These are phyloP conservation scores for Amanita polypyramis DNA, from an alignment of 768 basidiomycete species.

Conservation along the genomic window DNA sequence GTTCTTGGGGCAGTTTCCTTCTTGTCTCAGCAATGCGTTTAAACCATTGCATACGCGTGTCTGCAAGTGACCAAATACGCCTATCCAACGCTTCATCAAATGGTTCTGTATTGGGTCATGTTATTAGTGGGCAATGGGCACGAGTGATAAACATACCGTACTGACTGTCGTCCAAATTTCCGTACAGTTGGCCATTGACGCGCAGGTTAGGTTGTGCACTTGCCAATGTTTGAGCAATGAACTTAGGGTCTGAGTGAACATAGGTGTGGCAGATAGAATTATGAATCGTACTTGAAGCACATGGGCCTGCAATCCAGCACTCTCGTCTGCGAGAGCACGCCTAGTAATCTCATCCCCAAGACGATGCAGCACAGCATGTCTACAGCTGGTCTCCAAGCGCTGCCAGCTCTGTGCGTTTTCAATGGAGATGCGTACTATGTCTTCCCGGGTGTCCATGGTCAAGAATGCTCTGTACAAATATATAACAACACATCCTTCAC, in stretches of 20 bases:
- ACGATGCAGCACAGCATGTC: constrained; percentile 28
- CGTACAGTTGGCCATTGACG: constrained; percentile 71
- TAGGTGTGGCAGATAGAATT: neutral
- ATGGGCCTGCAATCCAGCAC: constrained; percentile 37
- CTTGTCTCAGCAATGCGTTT: constrained; percentile 59
- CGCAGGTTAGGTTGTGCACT: constrained; percentile 64
- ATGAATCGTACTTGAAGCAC: constrained; percentile 32
- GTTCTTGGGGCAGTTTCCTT: constrained; percentile 46
- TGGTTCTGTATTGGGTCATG: constrained; percentile 47
- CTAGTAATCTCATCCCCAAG: constrained; percentile 38
- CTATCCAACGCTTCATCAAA: constrained; percentile 86
- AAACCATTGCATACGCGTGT: constrained; percentile 68
- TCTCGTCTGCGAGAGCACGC: constrained; percentile 29
- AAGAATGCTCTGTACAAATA: neutral
- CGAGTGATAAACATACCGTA: constrained; percentile 28
- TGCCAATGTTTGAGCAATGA: constrained; percentile 49
- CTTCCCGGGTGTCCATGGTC: constrained; percentile 30
- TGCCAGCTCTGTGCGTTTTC: constrained; percentile 61
- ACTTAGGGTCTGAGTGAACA: constrained; percentile 26
- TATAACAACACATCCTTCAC: neutral
- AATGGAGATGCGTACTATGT: constrained; percentile 44
- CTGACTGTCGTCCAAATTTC: constrained; percentile 46
- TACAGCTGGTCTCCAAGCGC: constrained; percentile 45
- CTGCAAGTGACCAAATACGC: constrained; percentile 70
- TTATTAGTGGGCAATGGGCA: neutral